These are phyloP conservation scores for Hypoxylon cercidicola DNA, from an alignment of 495 filamentous ascomycete species.

Conservation along the genomic window DNA sequence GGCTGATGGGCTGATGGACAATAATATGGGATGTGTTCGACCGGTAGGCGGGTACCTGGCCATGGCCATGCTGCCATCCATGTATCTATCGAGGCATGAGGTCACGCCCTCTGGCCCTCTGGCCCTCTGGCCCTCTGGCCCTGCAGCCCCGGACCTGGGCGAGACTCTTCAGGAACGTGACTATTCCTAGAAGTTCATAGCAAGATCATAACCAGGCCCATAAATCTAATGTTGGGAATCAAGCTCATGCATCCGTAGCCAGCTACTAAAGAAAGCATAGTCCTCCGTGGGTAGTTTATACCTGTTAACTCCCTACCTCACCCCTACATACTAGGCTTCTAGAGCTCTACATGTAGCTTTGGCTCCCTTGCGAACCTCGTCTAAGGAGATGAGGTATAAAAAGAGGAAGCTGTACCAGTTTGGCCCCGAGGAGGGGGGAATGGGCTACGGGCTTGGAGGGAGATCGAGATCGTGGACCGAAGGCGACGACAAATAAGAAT, in stretches of 20 bases:
- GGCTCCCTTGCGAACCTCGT: background rate
- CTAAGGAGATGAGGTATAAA: constrained; percentile 10
- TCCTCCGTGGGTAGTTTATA: constrained; percentile 9
- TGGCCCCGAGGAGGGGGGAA: constrained; percentile 5
- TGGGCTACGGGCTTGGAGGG: constrained; percentile 27
- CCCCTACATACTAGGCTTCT: too few species aligned
- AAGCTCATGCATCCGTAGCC: constrained; percentile 33
- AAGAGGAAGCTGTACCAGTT: constrained; percentile 20
- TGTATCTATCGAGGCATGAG: constrained; percentile 42
- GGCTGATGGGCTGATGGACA: constrained; percentile 41
- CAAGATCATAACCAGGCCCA: constrained; percentile 26
- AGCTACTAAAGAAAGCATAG: constrained; percentile 29
- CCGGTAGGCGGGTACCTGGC: constrained; percentile 24
- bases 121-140: background rate
- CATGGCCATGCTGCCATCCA: too few species aligned
- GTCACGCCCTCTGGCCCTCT: constrained; percentile 25
- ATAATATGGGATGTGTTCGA: constrained; percentile 34
- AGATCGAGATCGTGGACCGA: constrained; percentile 41
- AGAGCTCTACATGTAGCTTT: too few species aligned
- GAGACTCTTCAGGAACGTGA: constrained; percentile 42
- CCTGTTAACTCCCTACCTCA: too few species aligned
- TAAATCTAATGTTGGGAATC: constrained; percentile 38
- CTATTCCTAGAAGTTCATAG: constrained; percentile 38
- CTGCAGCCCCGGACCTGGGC: constrained; percentile 30
- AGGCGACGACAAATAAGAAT: constrained; percentile 37